Evolutionary conservation across 768 basidiomycete genomes (phyloP), one percentile per base, ranked within the genome.

Genomic region (Hemileccinum impolitum): DNA sequence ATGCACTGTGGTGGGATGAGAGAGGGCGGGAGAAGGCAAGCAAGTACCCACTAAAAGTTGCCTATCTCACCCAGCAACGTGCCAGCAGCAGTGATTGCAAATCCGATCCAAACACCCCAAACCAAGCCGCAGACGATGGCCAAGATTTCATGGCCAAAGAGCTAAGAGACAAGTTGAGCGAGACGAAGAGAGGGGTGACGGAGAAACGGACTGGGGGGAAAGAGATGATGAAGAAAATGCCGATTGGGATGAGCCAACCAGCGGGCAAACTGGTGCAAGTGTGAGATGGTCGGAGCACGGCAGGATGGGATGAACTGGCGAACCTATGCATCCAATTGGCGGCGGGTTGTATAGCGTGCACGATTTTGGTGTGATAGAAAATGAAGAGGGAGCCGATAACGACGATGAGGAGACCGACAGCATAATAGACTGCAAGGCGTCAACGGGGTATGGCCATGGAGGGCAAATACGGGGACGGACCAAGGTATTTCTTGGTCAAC

Each of bases 101-200:
- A 95, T 3, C 93, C 94, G 19, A 77, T 61, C 77, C 94, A 85
- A 2, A 94, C 72, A 3, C 90, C 92, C 90, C 91, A 96, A 3
- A 95, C 89, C 30, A 95, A 66, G 15, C 94, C 94, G 58, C 90
- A 92, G 7, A 95, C 73, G 31, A 94, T 78, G 19, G 90, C 89
- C 35, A 95, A 75, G 48, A 95, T 88, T 75, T 95, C 94, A 54
- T 95, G 93, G 6, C 94, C 94, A 59, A 94, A 94, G 15, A 95
- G 79, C 79, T 89, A 57, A 3, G 53, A 4, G 48, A 31, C 31
- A 8, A 13, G 38, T 26, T 67, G 39, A 57, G 40, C 38, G 11
- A 14, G 9, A 25, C 10, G 42, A 32, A 14, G 13, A 39, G 7
- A 19, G 38, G 6, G 25, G 51, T 38, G 48, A 38, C 19, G 36